Conservation (phyloP, 1,139 yeast species). For the Suhomyces coccinellae region DNA sequence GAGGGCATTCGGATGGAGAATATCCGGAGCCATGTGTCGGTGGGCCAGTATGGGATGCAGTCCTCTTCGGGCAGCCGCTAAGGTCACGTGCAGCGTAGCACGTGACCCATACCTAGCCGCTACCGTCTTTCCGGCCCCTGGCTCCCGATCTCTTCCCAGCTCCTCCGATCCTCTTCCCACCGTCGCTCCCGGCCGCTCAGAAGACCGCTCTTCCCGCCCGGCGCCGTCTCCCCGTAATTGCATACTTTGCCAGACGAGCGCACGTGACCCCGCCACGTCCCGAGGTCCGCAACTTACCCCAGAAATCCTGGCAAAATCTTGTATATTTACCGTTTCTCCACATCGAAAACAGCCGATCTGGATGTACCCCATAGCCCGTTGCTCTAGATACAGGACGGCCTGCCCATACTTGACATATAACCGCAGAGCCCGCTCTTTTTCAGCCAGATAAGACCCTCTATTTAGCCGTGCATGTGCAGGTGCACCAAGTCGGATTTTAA, state of each 20-base stretch:
- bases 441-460: background rate
- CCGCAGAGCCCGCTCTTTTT: background rate
- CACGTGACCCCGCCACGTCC: constrained; percentile 1
- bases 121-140: too few species aligned
- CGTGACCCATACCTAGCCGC: too few species aligned
- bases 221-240: background rate
- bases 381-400: too few species aligned
- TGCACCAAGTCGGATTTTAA: background rate
- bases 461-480: background rate
- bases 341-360: background rate
- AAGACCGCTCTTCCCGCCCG: too few species aligned
- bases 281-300: constrained; percentile 7
- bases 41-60: constrained; percentile 12
- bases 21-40: constrained; percentile 19
- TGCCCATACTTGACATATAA: background rate
- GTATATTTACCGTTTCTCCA: background rate
- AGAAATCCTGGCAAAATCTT: background rate
- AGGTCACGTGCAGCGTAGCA: background rate
- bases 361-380: too few species aligned
- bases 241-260: background rate
- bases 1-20: constrained; percentile 36
- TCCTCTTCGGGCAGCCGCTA: constrained; percentile 6
- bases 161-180: too few species aligned
- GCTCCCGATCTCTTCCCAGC: too few species aligned
- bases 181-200: too few species aligned